Evolutionary conservation across 371 early-diverging fungal species (phyloP), one percentile per base, ranked within the genome.

Genomic region (Chytridiales sp.): DNA sequence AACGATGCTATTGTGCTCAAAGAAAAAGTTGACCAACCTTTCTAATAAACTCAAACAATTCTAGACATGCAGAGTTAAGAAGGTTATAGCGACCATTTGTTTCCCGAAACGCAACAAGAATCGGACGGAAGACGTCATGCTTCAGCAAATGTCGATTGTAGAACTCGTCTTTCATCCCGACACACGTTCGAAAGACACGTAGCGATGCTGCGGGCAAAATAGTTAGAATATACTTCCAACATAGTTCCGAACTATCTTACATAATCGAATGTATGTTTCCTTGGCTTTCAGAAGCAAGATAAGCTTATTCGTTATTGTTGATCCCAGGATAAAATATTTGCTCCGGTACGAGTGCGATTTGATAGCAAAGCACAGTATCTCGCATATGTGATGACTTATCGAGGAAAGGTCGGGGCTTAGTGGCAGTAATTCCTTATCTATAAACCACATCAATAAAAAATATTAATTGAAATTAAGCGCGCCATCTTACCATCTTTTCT

Each of bases 1-100:
- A 49, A 47, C 27, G 17, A 27, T 21, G 13, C 56, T 8, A 40
- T 43, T 29, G 2, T 21, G 35, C 13, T 35, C 29, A 2, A 41
- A 60, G 17, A 61, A 46, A 67, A 40, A 15, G 52, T 38, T 27
- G n/a, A 32, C 41, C 30, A 76, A 87, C 87, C 67, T 74, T 84
- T 52, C 85, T 77, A 51, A 94, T 84, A 65, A 78, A 87, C 24
- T 88, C 90, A 52, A 95, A 82, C 32, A 95, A 67, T 56, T 93
- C 93, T 40, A 93, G 75, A 59, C 89, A 92, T 0, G 94, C 91
- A 0, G 95, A 93, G 64, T 92, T 90, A 40, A 93, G 51, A 44
- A 93, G 64, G 58, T 93, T 94, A 65, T 92, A 82, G 36, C 77
- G 75, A 47, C 84, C 82, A 35, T 85, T 74, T 1, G 87, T 86